A percentile compares a stretch with the other conserved stretches of the same genome.
Conservation (phyloP, 108 stramenopile species). For the Chaetoceros muelleri region DNA sequence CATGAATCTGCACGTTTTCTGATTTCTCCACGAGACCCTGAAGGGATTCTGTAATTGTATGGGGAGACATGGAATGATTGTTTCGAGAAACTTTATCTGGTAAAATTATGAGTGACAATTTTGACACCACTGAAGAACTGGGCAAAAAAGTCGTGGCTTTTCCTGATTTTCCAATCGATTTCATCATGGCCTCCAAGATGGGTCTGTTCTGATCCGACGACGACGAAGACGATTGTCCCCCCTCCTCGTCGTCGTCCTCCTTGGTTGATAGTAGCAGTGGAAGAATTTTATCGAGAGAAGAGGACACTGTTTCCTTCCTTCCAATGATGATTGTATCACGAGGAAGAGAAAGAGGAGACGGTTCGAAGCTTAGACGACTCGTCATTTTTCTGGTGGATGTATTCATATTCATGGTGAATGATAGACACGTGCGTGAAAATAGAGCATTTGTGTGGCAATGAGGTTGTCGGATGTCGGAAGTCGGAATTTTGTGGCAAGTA, state of each 20-base stretch:
- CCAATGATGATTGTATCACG: constrained; percentile 1
- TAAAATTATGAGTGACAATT: constrained; percentile 15
- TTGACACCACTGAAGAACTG: background rate
- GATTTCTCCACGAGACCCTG: constrained; percentile 11
- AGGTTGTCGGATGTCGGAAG: no score
- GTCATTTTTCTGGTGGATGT: constrained; percentile 4
- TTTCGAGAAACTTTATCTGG: constrained; percentile 39
- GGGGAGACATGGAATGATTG: constrained; percentile 60
- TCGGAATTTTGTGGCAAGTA: no score
- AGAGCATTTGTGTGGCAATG: no score
- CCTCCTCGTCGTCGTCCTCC: background rate
- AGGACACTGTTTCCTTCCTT: background rate
- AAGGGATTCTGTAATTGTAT: constrained; percentile 33
- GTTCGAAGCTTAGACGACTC: background rate
- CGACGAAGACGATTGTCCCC: no score
- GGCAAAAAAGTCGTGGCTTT: constrained; percentile 11
- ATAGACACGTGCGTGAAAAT: no score
- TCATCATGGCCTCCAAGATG: constrained; percentile 2
- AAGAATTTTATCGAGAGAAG: constrained; percentile 1
- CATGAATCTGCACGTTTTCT: constrained; percentile 8
- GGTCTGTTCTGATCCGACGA: no score
- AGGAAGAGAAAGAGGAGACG: background rate
- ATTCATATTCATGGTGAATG: constrained; percentile 6
- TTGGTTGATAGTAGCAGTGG: background rate
- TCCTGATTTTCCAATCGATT: constrained; percentile 1